phyloP scores from a whole-genome alignment of 2,329 filamentous ascomycete genomes.

The Aureobasidium sp. region DNA sequence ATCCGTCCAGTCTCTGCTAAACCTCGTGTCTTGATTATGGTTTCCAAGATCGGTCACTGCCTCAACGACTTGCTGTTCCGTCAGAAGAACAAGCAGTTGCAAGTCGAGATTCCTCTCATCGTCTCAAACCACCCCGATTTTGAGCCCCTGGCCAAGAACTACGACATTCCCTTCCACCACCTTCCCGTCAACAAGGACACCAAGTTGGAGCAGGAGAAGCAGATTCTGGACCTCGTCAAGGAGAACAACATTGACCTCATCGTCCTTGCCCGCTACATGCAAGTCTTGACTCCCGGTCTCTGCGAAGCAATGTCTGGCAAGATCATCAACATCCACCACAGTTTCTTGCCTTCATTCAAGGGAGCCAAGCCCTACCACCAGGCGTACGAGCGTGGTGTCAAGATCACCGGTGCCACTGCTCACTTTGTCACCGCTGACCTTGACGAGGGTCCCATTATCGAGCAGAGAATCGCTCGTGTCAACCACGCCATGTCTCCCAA shows the following conservation, averaged over 20 bases:
- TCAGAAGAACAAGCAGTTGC: slow-evolving; percentile 62
- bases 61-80: slow-evolving; percentile 78
- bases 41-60: slow-evolving; percentile 81
- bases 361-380: slow-evolving; percentile 83
- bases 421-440: slow-evolving; percentile 80
- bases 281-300: slow-evolving; percentile 65
- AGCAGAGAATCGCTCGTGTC: slow-evolving; percentile 70
- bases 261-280: slow-evolving; percentile 80
- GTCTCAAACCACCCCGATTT: slow-evolving; percentile 78
- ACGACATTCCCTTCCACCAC: slow-evolving; percentile 72
- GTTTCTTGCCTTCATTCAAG: slow-evolving; percentile 80
- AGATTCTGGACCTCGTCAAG: slow-evolving; percentile 61
- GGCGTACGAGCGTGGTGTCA: slow-evolving; percentile 76
- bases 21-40: slow-evolving; percentile 75
- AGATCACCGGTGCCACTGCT: slow-evolving; percentile 79
- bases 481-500: slow-evolving; percentile 69
- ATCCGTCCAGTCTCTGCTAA: slow-evolving; percentile 60
- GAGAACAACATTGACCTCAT: slow-evolving; percentile 67
- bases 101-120: slow-evolving; percentile 66
- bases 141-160: slow-evolving; percentile 56
- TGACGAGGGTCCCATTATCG: slow-evolving; percentile 81
- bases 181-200: slow-evolving; percentile 72
- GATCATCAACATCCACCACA: slow-evolving; percentile 91
- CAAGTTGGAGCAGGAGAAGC: slow-evolving; percentile 62
- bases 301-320: slow-evolving; percentile 72